Evolutionary conservation across 192 early-diverging fungal genomes (phyloP).

Genomic region (Gigaspora rosea): DNA sequence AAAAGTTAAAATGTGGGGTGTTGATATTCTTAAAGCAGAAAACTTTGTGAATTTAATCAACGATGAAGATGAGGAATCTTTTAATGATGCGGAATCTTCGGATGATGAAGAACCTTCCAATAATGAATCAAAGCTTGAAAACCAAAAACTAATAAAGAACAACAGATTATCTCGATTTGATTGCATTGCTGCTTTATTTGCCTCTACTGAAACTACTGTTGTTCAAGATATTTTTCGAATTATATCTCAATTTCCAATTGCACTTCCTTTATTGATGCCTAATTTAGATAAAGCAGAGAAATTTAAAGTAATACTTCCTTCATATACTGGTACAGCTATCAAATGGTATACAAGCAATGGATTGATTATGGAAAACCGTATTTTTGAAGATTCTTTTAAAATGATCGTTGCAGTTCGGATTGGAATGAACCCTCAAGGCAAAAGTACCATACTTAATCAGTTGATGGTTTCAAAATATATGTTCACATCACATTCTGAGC

Average conservation of each 20-base stretch:
- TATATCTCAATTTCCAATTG: conserved; percentile 30
- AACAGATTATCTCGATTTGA: conserved; percentile 27
- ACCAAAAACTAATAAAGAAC: not conserved
- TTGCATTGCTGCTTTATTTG: conserved; percentile 22
- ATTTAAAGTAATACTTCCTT: conserved; percentile 29
- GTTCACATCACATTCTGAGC: conserved; percentile 25
- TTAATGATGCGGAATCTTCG: not conserved
- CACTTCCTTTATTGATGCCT: conserved; percentile 25
- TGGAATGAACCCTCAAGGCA: conserved; percentile 10
- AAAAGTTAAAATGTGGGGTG: conserved; percentile 33
- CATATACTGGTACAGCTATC: conserved; percentile 11
- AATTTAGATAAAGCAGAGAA: conserved; percentile 10
- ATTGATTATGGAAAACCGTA: conserved; percentile 29
- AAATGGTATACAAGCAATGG: conserved; percentile 27
- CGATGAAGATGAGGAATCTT: not conserved
- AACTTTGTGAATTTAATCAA: conserved; percentile 12
- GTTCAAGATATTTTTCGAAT: conserved; percentile 31
- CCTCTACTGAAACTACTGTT: conserved; percentile 18
- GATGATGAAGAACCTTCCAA: not conserved
- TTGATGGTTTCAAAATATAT: conserved; percentile 23
- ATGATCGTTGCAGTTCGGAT: conserved; percentile 27
- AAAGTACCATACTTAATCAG: conserved; percentile 31
- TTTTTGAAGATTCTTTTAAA: conserved; percentile 20
- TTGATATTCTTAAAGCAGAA: conserved; percentile 29
- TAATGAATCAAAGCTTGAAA: not conserved